Evolutionary conservation across 108 stramenopile genomes (phyloP), one percentile per base, ranked within the genome.

Genomic region (Conticribra weissflogii): DNA sequence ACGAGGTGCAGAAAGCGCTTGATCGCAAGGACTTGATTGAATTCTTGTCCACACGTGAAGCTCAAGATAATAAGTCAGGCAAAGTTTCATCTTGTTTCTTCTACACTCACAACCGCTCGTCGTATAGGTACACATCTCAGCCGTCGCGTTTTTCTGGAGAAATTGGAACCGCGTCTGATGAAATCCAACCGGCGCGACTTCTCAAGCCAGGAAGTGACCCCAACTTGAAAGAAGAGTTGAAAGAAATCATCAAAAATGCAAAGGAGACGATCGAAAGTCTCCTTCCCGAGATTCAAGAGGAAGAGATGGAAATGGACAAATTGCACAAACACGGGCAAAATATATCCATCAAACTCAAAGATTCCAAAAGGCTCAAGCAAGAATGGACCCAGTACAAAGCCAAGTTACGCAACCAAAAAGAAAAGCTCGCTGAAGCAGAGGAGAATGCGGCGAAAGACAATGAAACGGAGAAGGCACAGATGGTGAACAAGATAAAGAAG

Each of bases 201-300:
- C 53, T 90, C 50, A 73, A 72, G 24, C 70, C 81, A 3, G 92
- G 89, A 50, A 83, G 74, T n/a, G 79, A 76, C 51, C 83, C 83
- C n/a, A 67, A 78, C 18, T 68, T 56, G 24, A 89, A 83, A 56
- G 72, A 76, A 31, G 61, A 76, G 47, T 63, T 86, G 53, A 25
- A 59, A 56, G 63, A 58, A 7, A 41, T 64, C n/a, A 59, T 96
- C 31, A 36, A 55, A 34, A 54, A 63, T 59, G 56, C 71, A 16
- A 49, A 79, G 17, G 62, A 66, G 18, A 59, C 51, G 22, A 78
- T 74, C n/a, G 63, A 69, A 14, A 25, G 58, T 32, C 71, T 85
- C 27, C 51, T 76, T 8, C 83, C 88, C 14, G 73, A 60, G 24
- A 54, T 83, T 15, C 71, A 80, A 32, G 60, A 67, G 32, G 53